Base-by-base conservation (phyloP, 768 basidiomycete species). In the Rhodocollybia butyracea region DNA sequence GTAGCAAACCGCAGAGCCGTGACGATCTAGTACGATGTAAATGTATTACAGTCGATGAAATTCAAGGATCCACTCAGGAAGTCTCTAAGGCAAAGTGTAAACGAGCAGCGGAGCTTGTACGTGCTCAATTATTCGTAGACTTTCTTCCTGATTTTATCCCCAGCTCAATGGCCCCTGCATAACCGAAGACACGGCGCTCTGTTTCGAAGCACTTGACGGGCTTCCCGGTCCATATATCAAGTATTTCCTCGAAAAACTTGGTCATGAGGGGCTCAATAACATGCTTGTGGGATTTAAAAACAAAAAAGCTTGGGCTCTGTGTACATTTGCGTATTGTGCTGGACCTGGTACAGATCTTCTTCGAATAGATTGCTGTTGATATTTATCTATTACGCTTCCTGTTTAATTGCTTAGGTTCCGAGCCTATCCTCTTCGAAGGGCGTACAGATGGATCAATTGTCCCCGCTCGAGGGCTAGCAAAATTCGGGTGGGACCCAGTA, bases 211-310 rank as follows among this genome's bases (percentile, higher is more conserved):
- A 0, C 75, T 98, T 17, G 82, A 86, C 19, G 96, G 94, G 0
- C 81, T 99, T 3, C 97, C 97, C 2, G 97, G 97, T 0, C 96
- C 96, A 0, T 99, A 96, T 72, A 95, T 99, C 77, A 99, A 99
- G 30, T 78, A 91, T 60, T 99, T 99, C 70, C 73, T 98, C 70
- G 77, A 79, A 41, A 79, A 78, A 24, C 69, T 98, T 5, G 96
- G 96, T 2, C 91, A 93, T 66, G 85, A 91, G 59, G 96, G 96
- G 75, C 76, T 99, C 21, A 95, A 97, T 68, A 86, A 77, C 46
- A 73, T 99, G 65, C 81, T 98, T 15, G 79, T 72, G 8, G 84
- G 83, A 21, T 98, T 98, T 65, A 72, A 79, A 0, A 88, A 84
- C 1, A 89, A 81, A 55, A 82, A 78, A 12, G 97, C 97, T 0